Percentiles rank a stretch among this genome's conserved stretches.
These are phyloP conservation scores for Lachnellula cervina DNA, from an alignment of 2,329 filamentous ascomycete species.

Conservation along the genomic window DNA sequence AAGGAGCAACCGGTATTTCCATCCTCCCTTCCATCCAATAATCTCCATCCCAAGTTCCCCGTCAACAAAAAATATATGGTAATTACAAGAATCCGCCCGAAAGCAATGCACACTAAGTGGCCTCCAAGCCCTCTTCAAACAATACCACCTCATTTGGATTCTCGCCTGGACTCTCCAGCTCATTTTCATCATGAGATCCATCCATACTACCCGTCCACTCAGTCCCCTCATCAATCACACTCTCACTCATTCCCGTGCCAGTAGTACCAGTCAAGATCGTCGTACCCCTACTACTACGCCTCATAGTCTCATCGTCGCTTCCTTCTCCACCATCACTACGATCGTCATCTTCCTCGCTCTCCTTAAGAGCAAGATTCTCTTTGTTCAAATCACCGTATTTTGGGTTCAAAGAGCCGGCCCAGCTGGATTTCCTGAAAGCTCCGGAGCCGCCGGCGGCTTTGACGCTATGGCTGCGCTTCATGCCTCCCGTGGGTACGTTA, in stretches of 20 bases:
- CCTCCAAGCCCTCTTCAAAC: slow-evolving; percentile 21
- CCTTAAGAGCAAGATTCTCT: slow-evolving; percentile 59
- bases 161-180: slow-evolving; percentile 6
- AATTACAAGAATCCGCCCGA: slow-evolving; percentile 13
- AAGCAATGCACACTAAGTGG: slow-evolving; percentile 10
- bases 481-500: slow-evolving; percentile 56
- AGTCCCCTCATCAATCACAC: slow-evolving; percentile 26
- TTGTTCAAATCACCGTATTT: slow-evolving; percentile 52
- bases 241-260: slow-evolving; percentile 23
- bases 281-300: slow-evolving; percentile 30
- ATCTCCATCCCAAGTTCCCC: neutral
- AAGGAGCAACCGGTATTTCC: neutral
- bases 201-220: slow-evolving; percentile 29
- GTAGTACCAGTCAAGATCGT: slow-evolving; percentile 23
- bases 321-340: slow-evolving; percentile 12
- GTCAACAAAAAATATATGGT: neutral
- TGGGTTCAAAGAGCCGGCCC: slow-evolving; percentile 46
- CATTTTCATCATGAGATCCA: slow-evolving; percentile 15
- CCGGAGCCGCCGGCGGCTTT: slow-evolving; percentile 51
- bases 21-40: neutral
- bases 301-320: slow-evolving; percentile 26
- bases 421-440: slow-evolving; percentile 62
- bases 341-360: slow-evolving; percentile 49
- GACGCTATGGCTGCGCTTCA: slow-evolving; percentile 76
- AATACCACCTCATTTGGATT: slow-evolving; percentile 16